These are phyloP conservation scores for Ceriops tagal DNA, from an alignment of 345 rosid species.

Conservation along the genomic window DNA sequence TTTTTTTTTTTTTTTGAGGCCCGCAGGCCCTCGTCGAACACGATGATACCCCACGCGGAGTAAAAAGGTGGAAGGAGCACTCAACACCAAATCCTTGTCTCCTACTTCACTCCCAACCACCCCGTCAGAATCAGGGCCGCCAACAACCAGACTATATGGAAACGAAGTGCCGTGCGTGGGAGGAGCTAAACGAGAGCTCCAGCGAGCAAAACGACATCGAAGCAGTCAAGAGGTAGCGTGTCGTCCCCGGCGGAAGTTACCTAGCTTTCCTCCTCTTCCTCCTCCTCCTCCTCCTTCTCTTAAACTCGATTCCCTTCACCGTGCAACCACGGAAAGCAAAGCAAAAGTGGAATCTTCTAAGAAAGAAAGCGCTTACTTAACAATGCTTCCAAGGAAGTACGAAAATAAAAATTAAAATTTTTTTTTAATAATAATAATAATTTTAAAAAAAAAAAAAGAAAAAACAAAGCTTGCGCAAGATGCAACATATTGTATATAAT, in stretches of 20 bases:
- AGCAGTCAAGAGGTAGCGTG: background rate
- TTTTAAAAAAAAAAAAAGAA: background rate
- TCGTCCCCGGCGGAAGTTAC: constrained; percentile 3
- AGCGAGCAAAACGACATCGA: background rate
- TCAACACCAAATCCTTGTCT: background rate
- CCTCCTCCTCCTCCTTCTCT: background rate
- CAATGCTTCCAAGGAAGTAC: background rate
- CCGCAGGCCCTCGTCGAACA: too few species aligned
- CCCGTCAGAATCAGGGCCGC: background rate
- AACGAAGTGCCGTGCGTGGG: too few species aligned
- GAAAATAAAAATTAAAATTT: background rate
- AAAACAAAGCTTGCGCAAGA: background rate
- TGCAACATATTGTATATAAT: background rate
- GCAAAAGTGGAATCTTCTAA: background rate
- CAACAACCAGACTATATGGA: too few species aligned
- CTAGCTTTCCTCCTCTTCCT: background rate
- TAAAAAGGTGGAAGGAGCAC: background rate
- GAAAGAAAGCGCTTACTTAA: background rate
- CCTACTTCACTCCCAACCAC: background rate
- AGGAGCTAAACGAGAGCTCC: background rate
- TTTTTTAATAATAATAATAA: too few species aligned
- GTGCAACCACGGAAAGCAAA: background rate
- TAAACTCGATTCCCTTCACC: background rate
- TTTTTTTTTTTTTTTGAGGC: too few species aligned
- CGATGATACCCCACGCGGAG: background rate